These are phyloP conservation scores for Friedmanniomyces simplex DNA, from an alignment of 495 filamentous ascomycete genomes.

Conservation along the genomic window DNA sequence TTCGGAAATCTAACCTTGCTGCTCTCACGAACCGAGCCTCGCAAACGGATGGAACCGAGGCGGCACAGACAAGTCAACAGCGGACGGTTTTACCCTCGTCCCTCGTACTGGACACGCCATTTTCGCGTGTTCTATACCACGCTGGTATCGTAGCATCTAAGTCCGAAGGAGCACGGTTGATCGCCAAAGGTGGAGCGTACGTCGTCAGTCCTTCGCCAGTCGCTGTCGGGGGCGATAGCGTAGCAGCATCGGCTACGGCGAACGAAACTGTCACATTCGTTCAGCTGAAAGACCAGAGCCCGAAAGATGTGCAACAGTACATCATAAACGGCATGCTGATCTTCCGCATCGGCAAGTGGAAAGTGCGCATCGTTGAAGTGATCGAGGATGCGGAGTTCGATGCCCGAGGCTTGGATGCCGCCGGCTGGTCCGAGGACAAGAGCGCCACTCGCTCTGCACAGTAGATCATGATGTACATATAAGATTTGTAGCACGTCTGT, in stretches of 20 bases:
- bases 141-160: slow-evolving; percentile 16
- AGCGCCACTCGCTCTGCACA: not conserved
- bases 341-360: slow-evolving; percentile 70
- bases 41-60: not conserved
- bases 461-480: not conserved
- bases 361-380: slow-evolving; percentile 61
- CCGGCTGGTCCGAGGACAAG: slow-evolving; percentile 14
- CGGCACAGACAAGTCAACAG: not conserved
- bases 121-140: slow-evolving; percentile 13
- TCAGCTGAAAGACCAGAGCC: slow-evolving; percentile 1
- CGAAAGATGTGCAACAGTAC: slow-evolving; percentile 39
- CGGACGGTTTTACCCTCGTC: slow-evolving; percentile 14
- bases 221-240: no score
- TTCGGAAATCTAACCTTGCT: slow-evolving; percentile 5
- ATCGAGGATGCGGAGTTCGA: slow-evolving; percentile 50
- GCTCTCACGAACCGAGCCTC: not conserved
- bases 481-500: not conserved
- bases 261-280: not conserved
- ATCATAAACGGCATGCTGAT: slow-evolving; percentile 58
- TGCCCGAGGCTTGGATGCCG: slow-evolving; percentile 8
- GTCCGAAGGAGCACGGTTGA: slow-evolving; percentile 14
- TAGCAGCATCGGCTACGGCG: not conserved
- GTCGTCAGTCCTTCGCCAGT: slow-evolving; percentile 1
- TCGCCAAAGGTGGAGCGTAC: slow-evolving; percentile 19
- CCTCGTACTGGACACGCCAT: slow-evolving; percentile 7